These are phyloP conservation scores for Talaromyces marneffei DNA, from an alignment of 2,329 filamentous ascomycete species.

Conservation along the genomic window DNA sequence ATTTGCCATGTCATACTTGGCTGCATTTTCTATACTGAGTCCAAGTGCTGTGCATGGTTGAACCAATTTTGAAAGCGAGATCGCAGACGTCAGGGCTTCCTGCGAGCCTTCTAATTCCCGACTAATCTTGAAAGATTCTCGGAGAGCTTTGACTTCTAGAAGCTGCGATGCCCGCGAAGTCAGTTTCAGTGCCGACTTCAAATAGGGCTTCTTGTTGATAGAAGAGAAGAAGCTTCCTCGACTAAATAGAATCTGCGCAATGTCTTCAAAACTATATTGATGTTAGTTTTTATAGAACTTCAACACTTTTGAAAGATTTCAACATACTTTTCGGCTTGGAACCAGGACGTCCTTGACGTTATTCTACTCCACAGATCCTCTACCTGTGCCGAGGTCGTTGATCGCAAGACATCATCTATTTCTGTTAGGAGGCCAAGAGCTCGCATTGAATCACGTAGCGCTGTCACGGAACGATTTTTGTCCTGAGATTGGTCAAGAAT, in stretches of 20 bases:
- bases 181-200: constrained; percentile 58
- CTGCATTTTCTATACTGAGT: constrained; percentile 68
- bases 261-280: constrained; percentile 48
- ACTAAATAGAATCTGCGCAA: constrained; percentile 73
- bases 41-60: constrained; percentile 62
- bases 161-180: constrained; percentile 60
- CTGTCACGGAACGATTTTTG: constrained; percentile 33
- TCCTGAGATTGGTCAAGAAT: constrained; percentile 38
- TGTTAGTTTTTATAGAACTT: neutral
- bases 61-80: constrained; percentile 74
- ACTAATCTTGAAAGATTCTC: constrained; percentile 68
- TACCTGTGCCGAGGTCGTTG: constrained; percentile 55
- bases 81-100: constrained; percentile 79
- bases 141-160: constrained; percentile 69
- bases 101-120: constrained; percentile 76
- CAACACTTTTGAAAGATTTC: neutral
- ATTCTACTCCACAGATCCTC: constrained; percentile 59
- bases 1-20: constrained; percentile 76
- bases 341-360: constrained; percentile 64
- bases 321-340: constrained; percentile 67
- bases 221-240: constrained; percentile 77
- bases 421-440: constrained; percentile 71
- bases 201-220: constrained; percentile 62
- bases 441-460: constrained; percentile 54
- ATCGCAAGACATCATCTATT: constrained; percentile 68